Evolutionary conservation across 2,329 filamentous ascomycete species (phyloP).

Genomic region (Fusarium domesticum): DNA sequence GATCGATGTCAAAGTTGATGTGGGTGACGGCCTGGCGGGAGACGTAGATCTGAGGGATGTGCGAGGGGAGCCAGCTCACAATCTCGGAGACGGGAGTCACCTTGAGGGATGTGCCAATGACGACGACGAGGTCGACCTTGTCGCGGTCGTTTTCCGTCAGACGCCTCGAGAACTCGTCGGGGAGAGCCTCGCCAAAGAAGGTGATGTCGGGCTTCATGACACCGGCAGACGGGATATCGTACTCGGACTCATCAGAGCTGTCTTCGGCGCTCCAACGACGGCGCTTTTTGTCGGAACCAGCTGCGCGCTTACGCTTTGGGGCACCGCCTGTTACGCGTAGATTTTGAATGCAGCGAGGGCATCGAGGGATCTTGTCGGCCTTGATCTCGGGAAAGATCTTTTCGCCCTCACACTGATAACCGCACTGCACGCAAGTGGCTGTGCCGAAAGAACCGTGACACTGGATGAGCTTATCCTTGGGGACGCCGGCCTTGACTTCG

Average conservation of each 20-base stretch:
- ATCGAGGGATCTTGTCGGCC: conserved; percentile 72
- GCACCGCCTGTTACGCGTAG: conserved; percentile 37
- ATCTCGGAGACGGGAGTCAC: conserved; percentile 94
- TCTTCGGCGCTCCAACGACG: conserved; percentile 39
- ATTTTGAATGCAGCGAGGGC: conserved; percentile 63
- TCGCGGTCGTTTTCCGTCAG: conserved; percentile 79
- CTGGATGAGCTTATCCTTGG: conserved; percentile 79
- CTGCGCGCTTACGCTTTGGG: conserved; percentile 41
- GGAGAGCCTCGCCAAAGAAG: conserved; percentile 91
- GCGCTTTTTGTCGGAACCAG: conserved; percentile 42
- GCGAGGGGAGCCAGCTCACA: conserved; percentile 71
- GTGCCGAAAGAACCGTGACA: conserved; percentile 96
- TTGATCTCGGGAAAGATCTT: conserved; percentile 77
- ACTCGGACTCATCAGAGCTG: conserved; percentile 46
- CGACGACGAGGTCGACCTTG: conserved; percentile 82
- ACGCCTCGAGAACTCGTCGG: conserved; percentile 75
- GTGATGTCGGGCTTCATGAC: conserved; percentile 98
- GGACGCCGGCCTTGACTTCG: conserved; percentile 81
- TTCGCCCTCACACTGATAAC: conserved; percentile 69
- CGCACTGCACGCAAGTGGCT: conserved; percentile 82
- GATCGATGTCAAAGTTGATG: conserved; percentile 93
- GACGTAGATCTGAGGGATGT: conserved; percentile 88
- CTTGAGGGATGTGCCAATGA: conserved; percentile 94
- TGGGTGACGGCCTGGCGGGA: conserved; percentile 80
- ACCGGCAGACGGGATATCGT: conserved; percentile 61